Conservation (phyloP, 352 stramenopile species). For the Phytophthora hybrid region DNA sequence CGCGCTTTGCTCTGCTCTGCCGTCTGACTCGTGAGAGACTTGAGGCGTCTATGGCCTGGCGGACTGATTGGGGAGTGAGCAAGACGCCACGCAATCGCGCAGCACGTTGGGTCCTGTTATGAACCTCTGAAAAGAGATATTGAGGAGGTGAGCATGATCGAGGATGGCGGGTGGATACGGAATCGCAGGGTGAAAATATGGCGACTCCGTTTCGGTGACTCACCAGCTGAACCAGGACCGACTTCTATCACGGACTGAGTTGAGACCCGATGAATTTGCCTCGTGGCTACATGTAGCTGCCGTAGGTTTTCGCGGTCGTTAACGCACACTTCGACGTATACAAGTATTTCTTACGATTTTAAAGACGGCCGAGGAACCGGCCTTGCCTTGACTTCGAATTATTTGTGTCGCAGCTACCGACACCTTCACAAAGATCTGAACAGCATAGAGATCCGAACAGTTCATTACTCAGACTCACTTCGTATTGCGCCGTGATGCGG, state of each 20-base stretch:
- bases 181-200: neutral
- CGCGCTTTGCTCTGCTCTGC: neutral
- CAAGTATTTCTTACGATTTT: no score
- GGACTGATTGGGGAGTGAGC: slow-evolving; percentile 47
- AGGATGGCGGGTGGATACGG: neutral
- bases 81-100: slow-evolving; percentile 34
- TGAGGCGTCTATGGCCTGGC: slow-evolving; percentile 15
- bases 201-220: no score
- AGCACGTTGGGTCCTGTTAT: slow-evolving; percentile 14
- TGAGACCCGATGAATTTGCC: no score
- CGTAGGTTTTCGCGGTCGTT: no score
- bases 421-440: no score
- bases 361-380: neutral
- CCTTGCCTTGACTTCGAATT: neutral
- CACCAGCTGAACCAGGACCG: no score
- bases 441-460: no score
- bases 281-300: no score
- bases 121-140: slow-evolving; percentile 16
- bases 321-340: no score
- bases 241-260: no score
- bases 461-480: neutral
- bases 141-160: neutral
- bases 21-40: neutral
- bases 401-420: no score
- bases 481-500: neutral